These are phyloP conservation scores for Leishmania tarentolae DNA, from an alignment of 208 protist species.

Conservation along the genomic window DNA sequence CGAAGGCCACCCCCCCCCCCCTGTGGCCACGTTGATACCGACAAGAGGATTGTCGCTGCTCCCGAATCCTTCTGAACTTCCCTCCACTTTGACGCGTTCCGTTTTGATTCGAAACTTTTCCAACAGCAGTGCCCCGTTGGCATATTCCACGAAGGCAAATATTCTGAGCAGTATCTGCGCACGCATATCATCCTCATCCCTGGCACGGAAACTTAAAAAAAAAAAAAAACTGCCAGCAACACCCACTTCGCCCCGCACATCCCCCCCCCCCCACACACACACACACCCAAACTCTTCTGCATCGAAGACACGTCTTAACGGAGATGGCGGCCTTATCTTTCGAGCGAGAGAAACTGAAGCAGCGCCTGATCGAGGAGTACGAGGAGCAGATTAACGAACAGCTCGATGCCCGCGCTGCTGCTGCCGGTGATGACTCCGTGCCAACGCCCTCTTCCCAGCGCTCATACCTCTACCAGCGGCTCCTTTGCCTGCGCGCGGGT, in stretches of 20 bases:
- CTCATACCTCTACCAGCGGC: conserved; percentile 42
- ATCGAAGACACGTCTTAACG: neutral
- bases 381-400: conserved; percentile 16
- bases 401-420: neutral
- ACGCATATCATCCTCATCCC: neutral
- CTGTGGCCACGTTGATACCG: neutral
- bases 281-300: neutral
- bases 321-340: conserved; percentile 7
- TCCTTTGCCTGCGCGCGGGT: conserved; percentile 51
- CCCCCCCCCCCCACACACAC: neutral
- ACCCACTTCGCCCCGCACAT: neutral
- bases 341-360: conserved; percentile 29
- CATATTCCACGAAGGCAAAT: neutral
- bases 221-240: neutral
- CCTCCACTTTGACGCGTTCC: neutral
- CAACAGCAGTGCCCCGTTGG: no score
- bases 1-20: neutral
- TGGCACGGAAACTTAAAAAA: no score
- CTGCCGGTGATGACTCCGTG: neutral
- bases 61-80: neutral
- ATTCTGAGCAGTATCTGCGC: neutral
- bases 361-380: conserved; percentile 19
- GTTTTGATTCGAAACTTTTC: neutral
- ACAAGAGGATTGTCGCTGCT: neutral
- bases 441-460: neutral